These are phyloP conservation scores for Litchi chinensis DNA, from an alignment of 345 rosid species.

Conservation along the genomic window DNA sequence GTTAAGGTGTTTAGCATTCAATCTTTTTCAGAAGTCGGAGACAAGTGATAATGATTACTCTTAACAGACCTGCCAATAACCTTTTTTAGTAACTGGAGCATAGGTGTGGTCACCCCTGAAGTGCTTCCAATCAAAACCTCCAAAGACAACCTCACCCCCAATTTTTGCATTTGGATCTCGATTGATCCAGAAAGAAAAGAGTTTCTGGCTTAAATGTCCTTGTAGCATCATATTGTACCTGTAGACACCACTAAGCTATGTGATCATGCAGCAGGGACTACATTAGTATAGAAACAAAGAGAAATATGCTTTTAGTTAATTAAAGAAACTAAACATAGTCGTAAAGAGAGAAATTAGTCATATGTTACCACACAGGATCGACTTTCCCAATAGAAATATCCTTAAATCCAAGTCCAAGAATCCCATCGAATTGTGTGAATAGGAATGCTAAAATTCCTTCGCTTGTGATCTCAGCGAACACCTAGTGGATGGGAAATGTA, in stretches of 20 bases:
- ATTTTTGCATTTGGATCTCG: conserved; percentile 33
- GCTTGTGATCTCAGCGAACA: conserved; percentile 53
- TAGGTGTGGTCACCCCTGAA: conserved; percentile 56
- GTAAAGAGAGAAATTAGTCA: not conserved
- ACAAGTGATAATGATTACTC: not conserved
- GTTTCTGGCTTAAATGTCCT: conserved; percentile 44
- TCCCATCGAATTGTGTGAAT: conserved; percentile 48
- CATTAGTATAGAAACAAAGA: not conserved
- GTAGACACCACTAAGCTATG: conserved; percentile 1
- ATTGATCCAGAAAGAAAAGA: conserved; percentile 63
- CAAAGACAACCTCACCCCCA: conserved; percentile 57
- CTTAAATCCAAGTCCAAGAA: conserved; percentile 53
- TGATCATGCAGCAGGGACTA: not conserved
- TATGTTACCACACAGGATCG: conserved; percentile 54
- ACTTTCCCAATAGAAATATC: conserved; percentile 42
- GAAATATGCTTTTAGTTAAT: not conserved
- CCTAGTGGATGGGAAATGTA: conserved; percentile 33
- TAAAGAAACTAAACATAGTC: not conserved
- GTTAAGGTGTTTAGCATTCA: not conserved
- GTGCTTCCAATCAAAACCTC: conserved; percentile 59
- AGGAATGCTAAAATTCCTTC: conserved; percentile 50
- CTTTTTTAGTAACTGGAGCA: conserved; percentile 40
- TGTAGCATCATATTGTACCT: conserved; percentile 62
- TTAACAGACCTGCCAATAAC: conserved; percentile 59
- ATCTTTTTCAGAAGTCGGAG: conserved; percentile 6